Evolutionary conservation across 108 stramenopile genomes (phyloP).

Genomic region (Schizochytrium sp.): DNA sequence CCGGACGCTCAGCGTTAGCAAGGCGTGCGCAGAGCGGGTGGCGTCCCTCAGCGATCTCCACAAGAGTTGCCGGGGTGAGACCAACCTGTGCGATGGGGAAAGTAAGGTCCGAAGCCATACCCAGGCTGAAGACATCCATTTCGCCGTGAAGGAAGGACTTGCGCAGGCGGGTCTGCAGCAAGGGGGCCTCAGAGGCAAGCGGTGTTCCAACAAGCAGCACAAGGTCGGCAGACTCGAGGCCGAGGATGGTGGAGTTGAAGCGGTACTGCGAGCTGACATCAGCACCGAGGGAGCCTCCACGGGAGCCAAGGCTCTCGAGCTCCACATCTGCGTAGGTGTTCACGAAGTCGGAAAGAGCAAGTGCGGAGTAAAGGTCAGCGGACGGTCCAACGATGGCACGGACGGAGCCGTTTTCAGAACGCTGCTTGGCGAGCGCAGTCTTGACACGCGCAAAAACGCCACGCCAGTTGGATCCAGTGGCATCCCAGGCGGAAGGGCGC

Average conservation of each 20-base stretch:
- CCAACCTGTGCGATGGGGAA: conserved; percentile 69
- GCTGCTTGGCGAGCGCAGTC: conserved; percentile 60
- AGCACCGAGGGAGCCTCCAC: conserved; percentile 67
- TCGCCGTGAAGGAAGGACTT: conserved; percentile 68
- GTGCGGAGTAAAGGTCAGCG: conserved; percentile 68
- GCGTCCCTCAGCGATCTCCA: conserved; percentile 65
- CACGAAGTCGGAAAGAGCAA: conserved; percentile 69
- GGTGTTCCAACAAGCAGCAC: conserved; percentile 69
- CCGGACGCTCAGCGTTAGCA: conserved; percentile 67
- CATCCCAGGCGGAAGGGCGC: conserved; percentile 11
- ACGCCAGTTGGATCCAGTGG: conserved; percentile 57
- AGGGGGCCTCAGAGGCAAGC: conserved; percentile 68
- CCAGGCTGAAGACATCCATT: conserved; percentile 67
- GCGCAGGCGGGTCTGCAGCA: conserved; percentile 71
- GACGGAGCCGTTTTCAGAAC: conserved; percentile 1
- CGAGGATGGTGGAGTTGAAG: conserved; percentile 58
- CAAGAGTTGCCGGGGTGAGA: conserved; percentile 65
- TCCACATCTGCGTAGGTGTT: conserved; percentile 65
- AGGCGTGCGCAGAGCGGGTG: conserved; percentile 64
- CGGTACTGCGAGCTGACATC: conserved; percentile 69
- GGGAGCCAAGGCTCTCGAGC: conserved; percentile 64
- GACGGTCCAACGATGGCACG: conserved; percentile 67
- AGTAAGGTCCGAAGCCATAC: conserved; percentile 68
- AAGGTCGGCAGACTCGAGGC: conserved; percentile 64
- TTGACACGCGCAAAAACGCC: conserved; percentile 66